Conservation (phyloP, 2,329 filamentous ascomycete genomes). For the Sclerotinia glacialis region DNA sequence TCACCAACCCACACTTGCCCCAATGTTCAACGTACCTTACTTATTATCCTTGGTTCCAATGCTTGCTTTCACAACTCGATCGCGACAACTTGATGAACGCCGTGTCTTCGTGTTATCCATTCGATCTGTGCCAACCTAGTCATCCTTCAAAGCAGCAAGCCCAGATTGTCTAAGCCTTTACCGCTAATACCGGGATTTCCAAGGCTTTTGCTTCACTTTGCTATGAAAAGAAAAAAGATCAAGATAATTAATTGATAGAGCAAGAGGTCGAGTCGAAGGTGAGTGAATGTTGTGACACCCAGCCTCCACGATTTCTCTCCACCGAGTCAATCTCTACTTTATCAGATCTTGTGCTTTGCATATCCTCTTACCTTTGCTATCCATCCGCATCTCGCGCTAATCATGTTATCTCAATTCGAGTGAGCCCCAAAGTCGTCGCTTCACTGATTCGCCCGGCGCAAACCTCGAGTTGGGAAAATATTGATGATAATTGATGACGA, state of each 20-base stretch:
- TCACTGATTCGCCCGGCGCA: constrained; percentile 25
- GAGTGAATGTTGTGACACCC: constrained; percentile 22
- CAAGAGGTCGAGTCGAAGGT: constrained; percentile 9
- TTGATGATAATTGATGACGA: constrained; percentile 25
- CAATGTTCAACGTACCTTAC: not conserved
- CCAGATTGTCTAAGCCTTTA: constrained; percentile 11
- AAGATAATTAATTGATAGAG: constrained; percentile 1
- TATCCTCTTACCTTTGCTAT: constrained; percentile 19
- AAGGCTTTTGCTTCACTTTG: constrained; percentile 5
- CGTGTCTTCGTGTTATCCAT: constrained; percentile 5
- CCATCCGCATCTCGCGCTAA: constrained; percentile 12
- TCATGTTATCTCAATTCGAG: constrained; percentile 12
- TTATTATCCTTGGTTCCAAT: not conserved
- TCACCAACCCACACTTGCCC: not conserved
- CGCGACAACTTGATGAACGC: not conserved
- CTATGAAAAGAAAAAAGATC: constrained; percentile 5
- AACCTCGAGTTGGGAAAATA: constrained; percentile 20
- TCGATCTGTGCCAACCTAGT: constrained; percentile 22
- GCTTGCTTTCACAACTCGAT: not conserved
- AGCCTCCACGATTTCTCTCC: constrained; percentile 19
- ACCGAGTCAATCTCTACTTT: constrained; percentile 3
- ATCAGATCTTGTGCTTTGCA: constrained; percentile 15
- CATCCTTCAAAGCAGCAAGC: constrained; percentile 13
- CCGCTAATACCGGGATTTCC: constrained; percentile 11
- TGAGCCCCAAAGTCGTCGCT: constrained; percentile 19